Base-by-base conservation (phyloP, 2,329 filamentous ascomycete species). In the Fusarium lateritium region DNA sequence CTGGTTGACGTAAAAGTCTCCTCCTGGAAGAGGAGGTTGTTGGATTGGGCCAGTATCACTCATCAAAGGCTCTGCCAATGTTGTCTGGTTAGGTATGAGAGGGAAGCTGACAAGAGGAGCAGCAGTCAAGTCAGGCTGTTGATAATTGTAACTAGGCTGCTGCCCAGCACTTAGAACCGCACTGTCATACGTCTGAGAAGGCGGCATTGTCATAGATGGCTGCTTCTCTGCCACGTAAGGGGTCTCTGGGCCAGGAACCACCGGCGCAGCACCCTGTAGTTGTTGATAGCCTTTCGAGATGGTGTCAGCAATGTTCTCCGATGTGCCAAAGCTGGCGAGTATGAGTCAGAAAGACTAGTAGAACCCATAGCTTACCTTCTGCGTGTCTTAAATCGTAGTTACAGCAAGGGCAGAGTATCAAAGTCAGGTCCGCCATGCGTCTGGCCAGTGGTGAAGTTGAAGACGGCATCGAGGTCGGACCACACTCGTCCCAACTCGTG, bases 271-370 rank as follows among this genome's bases (percentile, higher is more conserved):
- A 38, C 68, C 67, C 7, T 73, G 71, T 24, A 81, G 61, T 22
- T 75, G 67, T 56, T 79, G 75, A 56, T 82, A 82, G 17, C 76
- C 81, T 81, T 73, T 36, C 14, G 39, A 19, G 26, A 34, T 19
- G n/a, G 15, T 22, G 64, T 75, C 36, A 75, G 67, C 38, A 31
- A 65, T 44, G 28, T 38, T 52, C 36, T 40, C 26, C 13, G 34
- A 11, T 39, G 46, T 45, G 15, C 9, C 15, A 49, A 19, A n/a
- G 28, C 26, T 14, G 21, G 33, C 24, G 21, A 47, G 21, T 24
- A 42, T 52, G 42, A 19, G 31, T 31, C 14, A 26, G 44, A 19
- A 19, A 36, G 21, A 21, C 42, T 49, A 26, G 8, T 15, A 60
- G 14, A 55, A 22, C 6, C 28, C 39, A 38, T n/a, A 42, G 45